phyloP scores from a whole-genome alignment of 2,329 filamentous ascomycete species.

The Monosporascus sp. region DNA sequence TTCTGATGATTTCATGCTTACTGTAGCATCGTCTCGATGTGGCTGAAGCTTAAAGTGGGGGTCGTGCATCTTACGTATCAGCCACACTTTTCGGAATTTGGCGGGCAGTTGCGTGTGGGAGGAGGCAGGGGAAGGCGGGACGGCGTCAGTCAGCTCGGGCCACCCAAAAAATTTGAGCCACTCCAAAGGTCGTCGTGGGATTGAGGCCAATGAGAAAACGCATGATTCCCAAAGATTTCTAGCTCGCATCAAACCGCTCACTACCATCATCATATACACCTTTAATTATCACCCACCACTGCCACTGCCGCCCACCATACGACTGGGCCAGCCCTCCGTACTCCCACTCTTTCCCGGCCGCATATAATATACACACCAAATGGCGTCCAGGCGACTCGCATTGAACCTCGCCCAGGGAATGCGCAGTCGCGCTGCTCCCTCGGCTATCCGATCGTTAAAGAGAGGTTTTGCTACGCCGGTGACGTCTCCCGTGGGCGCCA shows the following conservation, averaged over 20 bases:
- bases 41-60: not conserved
- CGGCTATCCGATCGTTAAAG: constrained; percentile 70
- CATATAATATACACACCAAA: constrained; percentile 37
- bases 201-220: constrained; percentile 13
- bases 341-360: constrained; percentile 36
- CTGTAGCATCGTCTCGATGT: not conserved
- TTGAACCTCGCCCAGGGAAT: constrained; percentile 88
- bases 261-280: constrained; percentile 19
- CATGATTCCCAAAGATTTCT: constrained; percentile 20
- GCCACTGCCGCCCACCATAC: constrained; percentile 27
- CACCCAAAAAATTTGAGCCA: constrained; percentile 19
- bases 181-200: constrained; percentile 14
- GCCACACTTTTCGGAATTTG: not conserved
- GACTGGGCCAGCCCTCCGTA: constrained; percentile 19
- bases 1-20: not conserved
- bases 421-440: constrained; percentile 80
- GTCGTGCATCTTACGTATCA: not conserved
- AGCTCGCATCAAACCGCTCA: constrained; percentile 51
- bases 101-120: not conserved
- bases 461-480: constrained; percentile 90
- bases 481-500: constrained; percentile 55
- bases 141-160: not conserved
- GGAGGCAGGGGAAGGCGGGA: not conserved
- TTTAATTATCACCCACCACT: constrained; percentile 6
- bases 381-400: constrained; percentile 97